These are phyloP conservation scores for Aechmea fasciata DNA, from an alignment of 176 grass and related monocot species.

Conservation along the genomic window DNA sequence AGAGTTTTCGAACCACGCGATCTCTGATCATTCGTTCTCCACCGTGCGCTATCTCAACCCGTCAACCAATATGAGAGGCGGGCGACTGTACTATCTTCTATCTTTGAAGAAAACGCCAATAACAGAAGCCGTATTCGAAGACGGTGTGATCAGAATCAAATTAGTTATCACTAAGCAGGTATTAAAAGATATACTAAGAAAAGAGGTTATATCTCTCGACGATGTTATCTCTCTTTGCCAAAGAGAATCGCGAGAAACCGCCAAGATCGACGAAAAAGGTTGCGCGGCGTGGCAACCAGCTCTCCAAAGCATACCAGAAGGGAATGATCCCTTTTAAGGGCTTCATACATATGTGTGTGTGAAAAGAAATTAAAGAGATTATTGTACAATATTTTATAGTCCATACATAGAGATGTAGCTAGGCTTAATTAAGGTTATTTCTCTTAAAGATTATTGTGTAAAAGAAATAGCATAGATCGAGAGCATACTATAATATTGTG, in stretches of 20 bases:
- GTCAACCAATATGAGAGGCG: not conserved
- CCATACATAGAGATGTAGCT: not conserved
- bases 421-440: not conserved
- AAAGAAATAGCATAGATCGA: too few relatives aligned
- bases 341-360: not conserved
- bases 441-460: too few relatives aligned
- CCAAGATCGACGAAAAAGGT: not conserved
- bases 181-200: slow-evolving; percentile 25
- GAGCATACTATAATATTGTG: too few relatives aligned
- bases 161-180: slow-evolving; percentile 31
- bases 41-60: slow-evolving; percentile 2
- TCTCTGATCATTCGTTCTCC: slow-evolving; percentile 12
- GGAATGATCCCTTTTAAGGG: slow-evolving; percentile 13
- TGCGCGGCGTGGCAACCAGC: slow-evolving; percentile 20
- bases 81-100: slow-evolving; percentile 16
- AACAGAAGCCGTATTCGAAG: not conserved
- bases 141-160: slow-evolving; percentile 27
- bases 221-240: slow-evolving; percentile 25
- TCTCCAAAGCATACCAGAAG: slow-evolving; percentile 40
- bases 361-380: not conserved
- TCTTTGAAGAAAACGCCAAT: not conserved
- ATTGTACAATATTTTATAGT: not conserved
- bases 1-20: slow-evolving; percentile 1
- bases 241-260: slow-evolving; percentile 2
- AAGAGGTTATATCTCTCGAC: slow-evolving; percentile 15